Conservation (phyloP, 345 rosid species). For the Sonneratia caseolaris region DNA sequence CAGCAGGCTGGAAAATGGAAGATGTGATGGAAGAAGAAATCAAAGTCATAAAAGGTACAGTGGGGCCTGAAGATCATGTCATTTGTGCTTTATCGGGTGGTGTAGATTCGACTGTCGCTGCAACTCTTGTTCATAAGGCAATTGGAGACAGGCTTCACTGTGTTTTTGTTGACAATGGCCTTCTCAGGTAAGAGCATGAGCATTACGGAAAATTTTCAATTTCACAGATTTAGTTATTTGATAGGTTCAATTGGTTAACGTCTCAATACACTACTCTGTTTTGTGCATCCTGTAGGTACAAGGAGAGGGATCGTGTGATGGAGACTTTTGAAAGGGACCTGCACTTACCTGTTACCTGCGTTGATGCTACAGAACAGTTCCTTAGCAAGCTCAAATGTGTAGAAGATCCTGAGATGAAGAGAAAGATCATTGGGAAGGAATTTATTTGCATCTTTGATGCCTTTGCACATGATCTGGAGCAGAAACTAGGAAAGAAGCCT, state of each 20-base stretch:
- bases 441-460: conserved; percentile 74
- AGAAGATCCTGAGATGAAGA: conserved; percentile 82
- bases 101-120: conserved; percentile 98
- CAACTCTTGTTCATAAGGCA: conserved; percentile 92
- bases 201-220: neutral
- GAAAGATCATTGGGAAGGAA: conserved; percentile 89
- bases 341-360: conserved; percentile 79
- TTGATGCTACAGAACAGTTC: conserved; percentile 70
- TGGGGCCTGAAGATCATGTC: conserved; percentile 75
- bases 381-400: conserved; percentile 81
- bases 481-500: conserved; percentile 67
- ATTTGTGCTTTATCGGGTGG: conserved; percentile 96
- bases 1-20: conserved; percentile 89
- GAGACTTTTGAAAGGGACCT: conserved; percentile 80
- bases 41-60: conserved; percentile 48
- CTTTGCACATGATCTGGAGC: conserved; percentile 71
- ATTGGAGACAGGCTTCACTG: conserved; percentile 96
- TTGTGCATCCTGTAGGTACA: conserved; percentile 40
- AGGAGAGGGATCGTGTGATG: conserved; percentile 92
- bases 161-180: conserved; percentile 88
- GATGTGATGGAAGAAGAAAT: conserved; percentile 85
- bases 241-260: neutral
- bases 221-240: neutral
- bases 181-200: conserved; percentile 47
- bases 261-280: neutral